Base-by-base conservation (phyloP, 2,329 filamentous ascomycete genomes). In the Meredithiella fracta region DNA sequence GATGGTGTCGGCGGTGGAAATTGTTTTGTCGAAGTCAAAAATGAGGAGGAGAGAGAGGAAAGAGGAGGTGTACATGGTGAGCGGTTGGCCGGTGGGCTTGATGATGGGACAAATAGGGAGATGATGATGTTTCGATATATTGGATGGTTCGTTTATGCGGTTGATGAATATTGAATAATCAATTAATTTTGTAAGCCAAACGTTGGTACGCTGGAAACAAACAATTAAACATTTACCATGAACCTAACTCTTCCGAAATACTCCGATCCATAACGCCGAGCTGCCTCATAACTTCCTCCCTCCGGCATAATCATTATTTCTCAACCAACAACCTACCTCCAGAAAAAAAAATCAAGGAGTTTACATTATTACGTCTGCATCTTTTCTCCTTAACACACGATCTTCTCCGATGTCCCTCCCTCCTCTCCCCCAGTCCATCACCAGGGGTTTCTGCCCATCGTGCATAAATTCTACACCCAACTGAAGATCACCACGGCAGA, bases 21-120 rank as follows among this genome's bases (percentile, higher is more conserved):
- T 78, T 15, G 77, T 80, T 59, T 75, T 75, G 64, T 80, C 77
- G 63, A 80, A 80, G 62, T 80, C 77, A 20, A 80, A 69, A 37
- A 80, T 64, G 42, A 80, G 66, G 59, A 69, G 68, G 70, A 49
- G 53, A 7, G 17, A 29, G 6, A 54, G 40, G 15, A 49, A 40
- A 15, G 31, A 15, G 23, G 31, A 17, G 14, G 26, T 14, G 29
- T 34, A 22, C 50, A 52, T 52, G 17, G 14, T 52, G 31, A 5
- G 17, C 22, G 17, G 11, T 25, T 44, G 15, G 23, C 20, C n/a
- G 23, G 25, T 51, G 14, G 23, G 17, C 26, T 29, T 14, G 23
- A n/a, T 51, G 23, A 25, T 17, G 11, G 49, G 29, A 51, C 8
- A 15, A 25, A 51, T 7, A 25, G 34, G 6, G 34, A 38, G 23